Evolutionary conservation across 768 basidiomycete genomes (phyloP), one percentile per base, ranked within the genome.

Genomic region (Rhizopogon salebrosus): DNA sequence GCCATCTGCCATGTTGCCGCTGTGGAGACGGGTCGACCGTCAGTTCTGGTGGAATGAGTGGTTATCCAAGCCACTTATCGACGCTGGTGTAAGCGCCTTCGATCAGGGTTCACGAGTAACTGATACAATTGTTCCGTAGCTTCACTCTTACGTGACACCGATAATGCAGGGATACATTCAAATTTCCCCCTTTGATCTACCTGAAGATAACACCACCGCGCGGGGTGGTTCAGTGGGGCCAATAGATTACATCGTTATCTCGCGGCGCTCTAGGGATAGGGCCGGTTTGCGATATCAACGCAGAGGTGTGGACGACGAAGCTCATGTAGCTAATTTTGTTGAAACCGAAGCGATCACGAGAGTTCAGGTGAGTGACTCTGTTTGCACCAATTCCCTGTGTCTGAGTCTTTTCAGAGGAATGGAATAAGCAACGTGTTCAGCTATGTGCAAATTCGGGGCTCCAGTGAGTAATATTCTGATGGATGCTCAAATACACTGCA

Each of bases 21-120:
- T 98, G 3, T 98, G 95, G 94, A 79, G 93, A 24, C 76, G 93
- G 11, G 90, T 93, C 1, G 92, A 98, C 60, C 78, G 80, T 42
- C 85, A 89, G 39, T 98, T 92, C 66, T 98, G 94, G 89, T 98
- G 94, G 92, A 99, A 98, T 62, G 90, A 93, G 61, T 84, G 83
- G 78, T 77, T 98, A 53, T 77, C 82, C 24, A 87, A 87, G 58
- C 85, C 90, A 2, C 87, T 99, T 58, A 74, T 92, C 36, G 92
- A 98, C 55, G 85, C 86, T 41, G 93, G 94, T 20, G 92, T 93
- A 70, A 53, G 80, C 70, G 14, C 16, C 38, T 23, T 37, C 41
- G 53, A 51, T 22, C 35, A 41, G 36, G 42, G 49, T 27, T 26
- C 16, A 31, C 9, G 6, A 0, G 35, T 41, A 26, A 43, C 9